Conservation (phyloP, 2,329 filamentous ascomycete species). For the Claviceps humidiphila region DNA sequence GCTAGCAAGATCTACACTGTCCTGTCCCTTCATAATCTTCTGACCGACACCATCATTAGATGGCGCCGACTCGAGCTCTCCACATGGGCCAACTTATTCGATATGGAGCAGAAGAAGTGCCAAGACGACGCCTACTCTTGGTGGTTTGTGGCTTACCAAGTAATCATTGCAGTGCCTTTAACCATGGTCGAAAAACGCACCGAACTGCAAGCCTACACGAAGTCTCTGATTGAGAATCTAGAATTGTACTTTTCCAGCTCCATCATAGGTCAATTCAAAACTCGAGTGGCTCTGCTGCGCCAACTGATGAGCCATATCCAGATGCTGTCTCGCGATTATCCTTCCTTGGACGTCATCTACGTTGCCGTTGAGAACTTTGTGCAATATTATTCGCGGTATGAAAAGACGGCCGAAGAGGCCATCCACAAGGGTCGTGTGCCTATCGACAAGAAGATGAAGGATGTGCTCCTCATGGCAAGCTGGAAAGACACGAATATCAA, state of each 20-base stretch:
- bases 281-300: constrained; percentile 57
- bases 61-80: constrained; percentile 88
- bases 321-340: constrained; percentile 46
- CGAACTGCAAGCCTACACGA: constrained; percentile 49
- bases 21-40: constrained; percentile 54
- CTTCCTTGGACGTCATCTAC: constrained; percentile 42
- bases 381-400: constrained; percentile 59
- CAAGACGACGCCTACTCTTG: constrained; percentile 70
- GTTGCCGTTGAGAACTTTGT: constrained; percentile 65
- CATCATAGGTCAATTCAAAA: constrained; percentile 66
- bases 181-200: constrained; percentile 46
- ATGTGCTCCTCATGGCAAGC: constrained; percentile 83
- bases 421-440: constrained; percentile 54
- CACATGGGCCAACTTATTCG: constrained; percentile 82
- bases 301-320: constrained; percentile 53
- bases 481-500: constrained; percentile 98
- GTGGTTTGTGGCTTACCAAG: constrained; percentile 96
- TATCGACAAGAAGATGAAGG: constrained; percentile 86
- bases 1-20: constrained; percentile 70
- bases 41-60: constrained; percentile 69
- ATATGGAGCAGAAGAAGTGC: constrained; percentile 67
- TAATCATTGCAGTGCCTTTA: constrained; percentile 63
- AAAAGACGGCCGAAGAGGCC: constrained; percentile 48
- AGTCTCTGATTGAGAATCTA: constrained; percentile 60
- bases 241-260: constrained; percentile 68